Percentiles rank a stretch among this genome's conserved stretches.
These are phyloP conservation scores for Arachnomyces sp. DNA, from an alignment of 2,329 filamentous ascomycete species.

Conservation along the genomic window DNA sequence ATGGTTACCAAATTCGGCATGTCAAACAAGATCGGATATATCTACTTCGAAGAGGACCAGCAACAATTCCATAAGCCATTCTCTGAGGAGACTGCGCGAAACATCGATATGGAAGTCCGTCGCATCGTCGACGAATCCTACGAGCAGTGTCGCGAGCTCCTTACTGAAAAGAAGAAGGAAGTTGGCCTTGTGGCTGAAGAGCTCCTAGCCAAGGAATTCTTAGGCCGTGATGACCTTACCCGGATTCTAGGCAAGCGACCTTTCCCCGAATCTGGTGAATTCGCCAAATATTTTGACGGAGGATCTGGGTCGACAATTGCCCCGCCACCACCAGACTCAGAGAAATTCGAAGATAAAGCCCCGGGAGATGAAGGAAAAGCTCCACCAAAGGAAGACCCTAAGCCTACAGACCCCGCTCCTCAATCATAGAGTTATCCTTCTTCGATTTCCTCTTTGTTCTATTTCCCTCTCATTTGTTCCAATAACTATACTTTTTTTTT, in stretches of 20 bases:
- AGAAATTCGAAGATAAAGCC: slow-evolving; percentile 3
- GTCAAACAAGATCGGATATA: slow-evolving; percentile 85
- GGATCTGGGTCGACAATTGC: slow-evolving; percentile 29
- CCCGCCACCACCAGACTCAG: slow-evolving; percentile 11
- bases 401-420: slow-evolving; percentile 1
- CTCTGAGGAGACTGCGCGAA: slow-evolving; percentile 84
- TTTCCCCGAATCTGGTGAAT: slow-evolving; percentile 79
- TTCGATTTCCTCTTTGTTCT: slow-evolving; percentile 5
- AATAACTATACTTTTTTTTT: slow-evolving; percentile 1
- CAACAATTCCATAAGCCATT: slow-evolving; percentile 90
- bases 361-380: neutral
- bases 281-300: slow-evolving; percentile 83
- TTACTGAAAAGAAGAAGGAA: slow-evolving; percentile 79
- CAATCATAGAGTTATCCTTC: neutral
- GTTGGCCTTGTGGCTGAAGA: slow-evolving; percentile 89
- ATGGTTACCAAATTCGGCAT: slow-evolving; percentile 99
- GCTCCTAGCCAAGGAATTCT: slow-evolving; percentile 81
- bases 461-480: slow-evolving; percentile 1
- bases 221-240: slow-evolving; percentile 86
- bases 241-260: slow-evolving; percentile 76
- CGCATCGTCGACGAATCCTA: slow-evolving; percentile 90
- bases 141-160: slow-evolving; percentile 75
- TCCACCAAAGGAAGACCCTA: slow-evolving; percentile 1
- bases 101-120: slow-evolving; percentile 85
- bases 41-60: slow-evolving; percentile 80